Evolutionary conservation across 257 asterid genomes (phyloP).

Genomic region (Scutellaria galericulata): DNA sequence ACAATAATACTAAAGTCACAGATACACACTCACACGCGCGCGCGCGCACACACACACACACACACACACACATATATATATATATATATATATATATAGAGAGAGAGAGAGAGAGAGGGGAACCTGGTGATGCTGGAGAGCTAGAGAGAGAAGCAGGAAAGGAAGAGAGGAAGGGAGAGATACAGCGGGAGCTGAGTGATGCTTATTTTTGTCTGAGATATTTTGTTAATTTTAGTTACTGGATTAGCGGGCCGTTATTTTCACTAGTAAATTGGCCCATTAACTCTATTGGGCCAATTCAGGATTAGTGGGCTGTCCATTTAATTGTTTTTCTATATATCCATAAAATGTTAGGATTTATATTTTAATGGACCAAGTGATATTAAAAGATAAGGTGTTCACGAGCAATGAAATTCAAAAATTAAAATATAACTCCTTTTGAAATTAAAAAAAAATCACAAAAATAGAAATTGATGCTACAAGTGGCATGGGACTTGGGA

Average conservation of each 20-base stretch:
- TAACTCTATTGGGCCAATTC: neutral
- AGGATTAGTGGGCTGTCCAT: no score
- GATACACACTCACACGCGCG: neutral
- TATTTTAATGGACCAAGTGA: no score
- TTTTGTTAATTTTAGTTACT: neutral
- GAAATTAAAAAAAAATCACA: no score
- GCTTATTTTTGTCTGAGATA: slow-evolving; percentile 12
- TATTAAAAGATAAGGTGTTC: no score
- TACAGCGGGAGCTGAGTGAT: slow-evolving; percentile 18
- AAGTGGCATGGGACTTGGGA: no score
- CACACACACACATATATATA: neutral
- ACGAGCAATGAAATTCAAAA: no score
- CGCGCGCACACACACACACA: neutral
- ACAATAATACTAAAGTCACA: neutral
- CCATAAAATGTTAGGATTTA: no score
- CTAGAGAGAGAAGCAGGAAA: neutral
- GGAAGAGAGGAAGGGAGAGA: slow-evolving; percentile 3
- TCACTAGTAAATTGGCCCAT: neutral
- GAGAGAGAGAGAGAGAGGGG: slow-evolving; percentile 14
- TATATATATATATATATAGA: slow-evolving; percentile 1
- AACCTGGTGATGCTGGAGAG: slow-evolving; percentile 28
- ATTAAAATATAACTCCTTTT: no score
- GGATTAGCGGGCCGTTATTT: neutral
- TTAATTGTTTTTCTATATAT: no score
- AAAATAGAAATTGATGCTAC: no score